These are phyloP conservation scores for Cornus florida DNA, from an alignment of 148 eudicot genomes.

Conservation along the genomic window DNA sequence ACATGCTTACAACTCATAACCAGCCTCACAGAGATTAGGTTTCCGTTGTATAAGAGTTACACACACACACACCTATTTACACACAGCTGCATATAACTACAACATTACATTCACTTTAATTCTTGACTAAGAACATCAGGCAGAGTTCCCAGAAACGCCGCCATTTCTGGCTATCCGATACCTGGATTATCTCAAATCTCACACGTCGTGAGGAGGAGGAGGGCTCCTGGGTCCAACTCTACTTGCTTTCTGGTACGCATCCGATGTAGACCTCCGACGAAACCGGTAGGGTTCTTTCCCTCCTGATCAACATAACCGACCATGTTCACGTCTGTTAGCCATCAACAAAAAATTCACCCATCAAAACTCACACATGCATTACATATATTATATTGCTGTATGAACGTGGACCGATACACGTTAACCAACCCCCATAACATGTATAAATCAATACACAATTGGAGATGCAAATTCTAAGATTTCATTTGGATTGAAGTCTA, in stretches of 20 bases:
- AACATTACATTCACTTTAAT: not conserved
- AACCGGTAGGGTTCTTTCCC: conserved; percentile 44
- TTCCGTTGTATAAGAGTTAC: not conserved
- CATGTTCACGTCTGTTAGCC: not conserved
- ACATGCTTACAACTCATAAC: not conserved
- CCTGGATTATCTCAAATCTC: conserved; percentile 25
- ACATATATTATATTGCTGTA: not conserved
- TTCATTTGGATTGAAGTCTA: no score
- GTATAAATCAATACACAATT: no score
- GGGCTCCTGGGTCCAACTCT: conserved; percentile 53
- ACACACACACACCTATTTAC: not conserved
- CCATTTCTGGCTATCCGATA: not conserved
- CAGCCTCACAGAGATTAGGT: not conserved
- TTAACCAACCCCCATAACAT: no score
- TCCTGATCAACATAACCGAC: conserved; percentile 11
- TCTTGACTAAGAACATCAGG: not conserved
- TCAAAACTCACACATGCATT: not conserved
- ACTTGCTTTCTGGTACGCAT: conserved; percentile 40
- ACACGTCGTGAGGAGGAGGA: conserved; percentile 50
- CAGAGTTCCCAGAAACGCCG: not conserved
- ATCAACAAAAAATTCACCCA: not conserved
- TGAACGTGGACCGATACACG: no score
- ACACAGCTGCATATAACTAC: not conserved
- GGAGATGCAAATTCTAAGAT: no score
- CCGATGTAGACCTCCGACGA: conserved; percentile 43